A percentile compares a stretch with the other conserved stretches of the same genome.
phyloP scores from a whole-genome alignment of 306 rosid genomes.

The Arachis hypogaea region DNA sequence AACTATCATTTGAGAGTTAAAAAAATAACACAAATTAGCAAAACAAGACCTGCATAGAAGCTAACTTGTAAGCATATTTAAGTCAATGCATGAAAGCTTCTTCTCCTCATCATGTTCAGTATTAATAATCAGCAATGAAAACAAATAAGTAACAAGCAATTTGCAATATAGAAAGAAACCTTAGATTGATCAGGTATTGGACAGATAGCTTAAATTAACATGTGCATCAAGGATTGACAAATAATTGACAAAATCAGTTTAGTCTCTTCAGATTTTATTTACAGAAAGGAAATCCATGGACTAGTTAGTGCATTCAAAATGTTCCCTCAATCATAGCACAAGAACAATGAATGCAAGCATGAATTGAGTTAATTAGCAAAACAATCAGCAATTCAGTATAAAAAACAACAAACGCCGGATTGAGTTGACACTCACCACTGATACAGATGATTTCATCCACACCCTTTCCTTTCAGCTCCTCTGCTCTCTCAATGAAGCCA shows the following conservation, averaged over 20 bases:
- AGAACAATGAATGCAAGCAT: not conserved
- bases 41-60: not conserved
- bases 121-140: conserved; percentile 3
- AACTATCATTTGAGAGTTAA: not conserved
- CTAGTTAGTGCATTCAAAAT: not conserved
- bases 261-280: not conserved
- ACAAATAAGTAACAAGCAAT: conserved; percentile 3
- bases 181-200: not conserved
- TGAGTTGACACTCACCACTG: conserved; percentile 56
- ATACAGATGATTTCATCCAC: conserved; percentile 67
- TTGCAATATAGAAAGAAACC: not conserved
- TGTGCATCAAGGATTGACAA: not conserved
- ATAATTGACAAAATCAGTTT: not conserved
- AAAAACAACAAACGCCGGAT: not conserved
- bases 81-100: conserved; percentile 8
- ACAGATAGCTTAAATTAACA: not conserved
- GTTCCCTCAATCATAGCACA: not conserved
- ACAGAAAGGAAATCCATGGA: not conserved
- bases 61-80: not conserved
- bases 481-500: conserved; percentile 77
- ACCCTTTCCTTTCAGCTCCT: conserved; percentile 77
- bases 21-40: not conserved
- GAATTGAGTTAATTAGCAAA: conserved; percentile 1
- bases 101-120: not conserved
- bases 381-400: not conserved